phyloP scores from a whole-genome alignment of 2,329 filamentous ascomycete genomes.

The Exophiala sp. region DNA sequence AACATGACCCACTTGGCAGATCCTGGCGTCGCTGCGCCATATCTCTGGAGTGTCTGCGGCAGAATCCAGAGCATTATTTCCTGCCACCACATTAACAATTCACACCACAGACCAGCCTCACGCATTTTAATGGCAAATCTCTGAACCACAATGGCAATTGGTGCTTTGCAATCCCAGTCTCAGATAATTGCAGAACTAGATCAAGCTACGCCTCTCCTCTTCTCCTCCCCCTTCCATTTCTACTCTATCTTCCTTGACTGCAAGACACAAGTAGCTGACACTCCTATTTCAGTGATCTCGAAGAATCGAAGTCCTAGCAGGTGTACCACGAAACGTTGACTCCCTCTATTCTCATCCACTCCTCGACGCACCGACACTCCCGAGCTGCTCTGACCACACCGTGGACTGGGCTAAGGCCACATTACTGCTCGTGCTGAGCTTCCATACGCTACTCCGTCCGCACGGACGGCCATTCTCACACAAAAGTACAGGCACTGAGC shows the following conservation, averaged over 20 bases:
- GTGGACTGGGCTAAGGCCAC: constrained; percentile 14
- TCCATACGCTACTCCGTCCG: constrained; percentile 20
- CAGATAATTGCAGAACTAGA: constrained; percentile 23
- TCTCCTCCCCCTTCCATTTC: constrained; percentile 32
- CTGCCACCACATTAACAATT: constrained; percentile 16
- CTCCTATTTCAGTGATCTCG: background rate
- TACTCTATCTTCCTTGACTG: constrained; percentile 13
- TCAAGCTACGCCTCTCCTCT: constrained; percentile 36
- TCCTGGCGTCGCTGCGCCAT: background rate
- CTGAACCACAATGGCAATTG: constrained; percentile 19
- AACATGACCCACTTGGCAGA: constrained; percentile 8
- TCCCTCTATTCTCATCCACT: background rate
- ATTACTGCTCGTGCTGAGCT: constrained; percentile 19
- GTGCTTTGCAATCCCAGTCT: constrained; percentile 18
- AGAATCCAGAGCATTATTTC: constrained; percentile 8
- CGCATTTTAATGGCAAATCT: constrained; percentile 25
- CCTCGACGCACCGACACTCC: background rate
- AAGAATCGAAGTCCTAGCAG: background rate
- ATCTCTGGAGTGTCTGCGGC: background rate
- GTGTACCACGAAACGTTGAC: too few relatives aligned
- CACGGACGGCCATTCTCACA: constrained; percentile 19
- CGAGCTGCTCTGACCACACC: constrained; percentile 9
- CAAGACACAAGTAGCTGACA: constrained; percentile 21
- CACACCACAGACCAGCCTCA: constrained; percentile 25
- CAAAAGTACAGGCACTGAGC: constrained; percentile 1